These are phyloP conservation scores for Narthecium ossifragum DNA, from an alignment of 106 monocot genomes.

Conservation along the genomic window DNA sequence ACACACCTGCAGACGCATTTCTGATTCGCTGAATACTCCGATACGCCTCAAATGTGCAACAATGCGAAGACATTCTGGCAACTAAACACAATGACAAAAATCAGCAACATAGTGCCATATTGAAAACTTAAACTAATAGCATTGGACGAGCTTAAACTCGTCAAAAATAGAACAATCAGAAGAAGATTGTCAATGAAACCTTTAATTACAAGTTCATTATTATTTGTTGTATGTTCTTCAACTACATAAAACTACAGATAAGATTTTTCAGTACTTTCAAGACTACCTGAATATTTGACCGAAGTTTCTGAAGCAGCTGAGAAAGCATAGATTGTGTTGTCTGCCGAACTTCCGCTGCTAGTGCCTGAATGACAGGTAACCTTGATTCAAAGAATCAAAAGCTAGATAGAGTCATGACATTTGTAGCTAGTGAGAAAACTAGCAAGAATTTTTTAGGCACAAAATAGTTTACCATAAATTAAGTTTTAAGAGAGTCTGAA, in stretches of 20 bases:
- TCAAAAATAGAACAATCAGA: too few relatives aligned
- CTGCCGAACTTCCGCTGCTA: conserved; percentile 85
- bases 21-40: conserved; percentile 87
- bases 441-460: too few relatives aligned
- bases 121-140: too few relatives aligned
- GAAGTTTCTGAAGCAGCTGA: conserved; percentile 96
- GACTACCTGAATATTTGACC: conserved; percentile 88
- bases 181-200: neutral
- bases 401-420: conserved; percentile 28
- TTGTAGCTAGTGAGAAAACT: too few relatives aligned
- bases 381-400: conserved; percentile 53
- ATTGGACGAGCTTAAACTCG: too few relatives aligned
- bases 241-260: neutral
- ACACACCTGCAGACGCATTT: conserved; percentile 89
- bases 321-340: conserved; percentile 80
- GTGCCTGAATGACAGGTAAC: conserved; percentile 92
- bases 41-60: conserved; percentile 90
- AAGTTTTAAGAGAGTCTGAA: neutral
- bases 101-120: neutral
- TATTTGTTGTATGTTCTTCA: neutral
- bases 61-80: conserved; percentile 92
- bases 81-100: conserved; percentile 40
- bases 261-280: neutral
- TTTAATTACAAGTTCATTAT: neutral
- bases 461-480: neutral